Base-by-base conservation (phyloP, 169 alveolate genomes). In the Plasmodium coatneyi region DNA sequence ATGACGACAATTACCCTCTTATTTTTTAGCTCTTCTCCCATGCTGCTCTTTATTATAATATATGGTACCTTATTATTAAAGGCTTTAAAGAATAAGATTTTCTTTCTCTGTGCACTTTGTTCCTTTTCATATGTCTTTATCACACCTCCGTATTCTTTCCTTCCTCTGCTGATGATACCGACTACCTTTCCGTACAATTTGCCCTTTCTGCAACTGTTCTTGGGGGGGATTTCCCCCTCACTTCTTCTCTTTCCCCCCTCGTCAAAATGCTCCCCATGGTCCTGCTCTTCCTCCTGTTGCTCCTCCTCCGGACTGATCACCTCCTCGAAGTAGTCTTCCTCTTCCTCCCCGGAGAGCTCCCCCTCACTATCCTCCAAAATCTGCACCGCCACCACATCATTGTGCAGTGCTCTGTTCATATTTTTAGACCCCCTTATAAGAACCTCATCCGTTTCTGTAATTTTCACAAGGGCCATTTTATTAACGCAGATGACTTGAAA, bases 331-430 rank as follows among this genome's bases (percentile, higher is more conserved):
- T 89, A 81, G 9, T 96, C 96, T 22, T 78, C 93, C 34, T 92
- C 95, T 28, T 91, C 95, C 80, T 93, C 7, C 60, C 60, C 79
- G n/a, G 92, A 46, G n/a, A 66, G n/a, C 14, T 84, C 93, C 52
- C 86, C 95, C 96, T 96, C 81, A 25, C 76, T 82, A 92, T 98
- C 97, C n/a, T 97, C 97, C 30, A 97, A 92, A 49, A 98, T 78
- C 83, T 98, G 97, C 32, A 99, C 98, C 10, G 99, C 99, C n/a
- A 99, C 99, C 34, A 97, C 89, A 95, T 99, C 99, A 7, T 99
- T 99, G 92, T 99, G 99, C 54, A 99, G 95, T 71, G 99, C 99
- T 86, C 99, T 96, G 95, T 99, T 99, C 95, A 98, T 94, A 86
- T 98, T 97, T 92, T 96, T 46, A 0, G 90, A 43, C 34, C 99